A percentile compares a stretch with the other conserved stretches of the same genome.
These are phyloP conservation scores for Furcasterigmium furcatum DNA, from an alignment of 2,329 filamentous ascomycete species.

Conservation along the genomic window DNA sequence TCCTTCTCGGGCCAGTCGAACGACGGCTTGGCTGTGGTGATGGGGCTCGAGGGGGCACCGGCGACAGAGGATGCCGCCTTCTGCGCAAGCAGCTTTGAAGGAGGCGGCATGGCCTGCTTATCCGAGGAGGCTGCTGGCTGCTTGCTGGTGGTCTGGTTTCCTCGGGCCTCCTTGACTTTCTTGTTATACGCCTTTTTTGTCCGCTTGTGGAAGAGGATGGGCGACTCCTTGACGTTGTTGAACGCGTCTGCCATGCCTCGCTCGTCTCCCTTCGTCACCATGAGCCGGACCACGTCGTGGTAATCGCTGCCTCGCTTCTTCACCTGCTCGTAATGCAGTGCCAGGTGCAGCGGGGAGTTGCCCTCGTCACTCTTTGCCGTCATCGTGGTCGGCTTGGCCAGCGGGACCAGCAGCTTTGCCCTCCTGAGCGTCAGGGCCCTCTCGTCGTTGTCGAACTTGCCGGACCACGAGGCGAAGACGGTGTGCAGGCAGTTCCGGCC, in stretches of 20 bases:
- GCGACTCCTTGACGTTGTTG: not conserved
- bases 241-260: not conserved
- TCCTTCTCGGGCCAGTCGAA: not conserved
- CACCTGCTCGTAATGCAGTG: not conserved
- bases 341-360: not conserved
- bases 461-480: not conserved
- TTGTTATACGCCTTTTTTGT: not conserved
- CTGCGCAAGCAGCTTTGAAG: not conserved
- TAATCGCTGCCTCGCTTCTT: not conserved
- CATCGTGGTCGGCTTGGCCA: not conserved
- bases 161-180: not conserved
- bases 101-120: too few species aligned
- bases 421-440: not conserved
- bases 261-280: not conserved
- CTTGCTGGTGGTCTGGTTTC: not conserved
- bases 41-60: not conserved
- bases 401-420: not conserved
- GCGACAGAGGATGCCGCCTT: not conserved
- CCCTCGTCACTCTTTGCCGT: not conserved
- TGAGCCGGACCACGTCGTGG: not conserved
- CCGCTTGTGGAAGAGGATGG: not conserved
- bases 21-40: not conserved
- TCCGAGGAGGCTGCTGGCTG: not conserved
- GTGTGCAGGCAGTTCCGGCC: not conserved
- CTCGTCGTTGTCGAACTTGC: not conserved